phyloP scores from a whole-genome alignment of 768 basidiomycete species.

The Tylopilus plumbeoviolaceoides region DNA sequence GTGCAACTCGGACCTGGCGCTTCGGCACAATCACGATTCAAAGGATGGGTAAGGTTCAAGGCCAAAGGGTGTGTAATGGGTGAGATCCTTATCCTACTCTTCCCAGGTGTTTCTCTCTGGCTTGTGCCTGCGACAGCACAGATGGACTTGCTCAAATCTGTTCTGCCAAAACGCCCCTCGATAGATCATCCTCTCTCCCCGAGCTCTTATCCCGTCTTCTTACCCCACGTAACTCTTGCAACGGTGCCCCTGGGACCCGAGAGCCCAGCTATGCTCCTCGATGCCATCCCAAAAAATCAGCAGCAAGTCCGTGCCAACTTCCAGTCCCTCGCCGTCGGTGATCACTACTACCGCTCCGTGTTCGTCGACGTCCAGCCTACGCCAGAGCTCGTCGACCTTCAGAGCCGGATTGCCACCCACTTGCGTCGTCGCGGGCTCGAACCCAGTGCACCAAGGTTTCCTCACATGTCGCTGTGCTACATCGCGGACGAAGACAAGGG shows the following conservation, averaged over 20 bases:
- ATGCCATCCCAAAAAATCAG: constrained; percentile 36
- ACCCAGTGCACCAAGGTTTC: constrained; percentile 53
- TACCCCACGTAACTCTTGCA: constrained; percentile 70
- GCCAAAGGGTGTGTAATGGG: neutral
- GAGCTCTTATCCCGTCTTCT: constrained; percentile 55
- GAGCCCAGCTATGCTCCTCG: constrained; percentile 28
- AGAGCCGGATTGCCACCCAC: constrained; percentile 40
- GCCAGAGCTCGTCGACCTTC: constrained; percentile 44
- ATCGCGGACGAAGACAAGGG: constrained; percentile 59
- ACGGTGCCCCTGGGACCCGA: constrained; percentile 30
- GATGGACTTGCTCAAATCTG: constrained; percentile 38
- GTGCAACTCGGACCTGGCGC: neutral
- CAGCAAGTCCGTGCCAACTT: constrained; percentile 44
- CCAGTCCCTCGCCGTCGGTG: constrained; percentile 49
- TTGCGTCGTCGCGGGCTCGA: constrained; percentile 34
- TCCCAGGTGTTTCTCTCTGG: constrained; percentile 62
- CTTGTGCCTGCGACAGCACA: constrained; percentile 54
- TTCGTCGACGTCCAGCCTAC: constrained; percentile 50
- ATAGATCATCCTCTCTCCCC: constrained; percentile 18
- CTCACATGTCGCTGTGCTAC: constrained; percentile 74
- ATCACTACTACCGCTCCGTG: constrained; percentile 70
- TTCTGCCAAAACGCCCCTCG: constrained; percentile 42
- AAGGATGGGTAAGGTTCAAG: constrained; percentile 22
- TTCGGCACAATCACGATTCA: neutral
- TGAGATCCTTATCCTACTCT: neutral